A percentile compares a stretch with the other conserved stretches of the same genome.
Evolutionary conservation across 257 asterid genomes (phyloP).

Genomic region (Solanum medicagineum): DNA sequence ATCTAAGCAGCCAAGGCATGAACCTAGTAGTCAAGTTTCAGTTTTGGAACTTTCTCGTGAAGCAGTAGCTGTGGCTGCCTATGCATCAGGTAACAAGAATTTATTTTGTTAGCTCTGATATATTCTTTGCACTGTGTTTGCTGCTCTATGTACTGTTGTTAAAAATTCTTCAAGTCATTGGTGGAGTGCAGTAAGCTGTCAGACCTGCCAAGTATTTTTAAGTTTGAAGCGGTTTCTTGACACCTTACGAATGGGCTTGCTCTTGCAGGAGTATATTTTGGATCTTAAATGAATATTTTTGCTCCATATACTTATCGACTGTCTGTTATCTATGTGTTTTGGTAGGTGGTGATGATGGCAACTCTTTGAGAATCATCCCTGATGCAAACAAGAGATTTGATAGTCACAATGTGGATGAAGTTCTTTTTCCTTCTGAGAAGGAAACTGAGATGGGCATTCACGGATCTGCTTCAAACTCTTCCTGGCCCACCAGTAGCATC

Average conservation of each 20-base stretch:
- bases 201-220: neutral
- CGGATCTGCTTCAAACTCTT: constrained; percentile 22
- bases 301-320: neutral
- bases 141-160: neutral
- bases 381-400: neutral
- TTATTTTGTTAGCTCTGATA: neutral
- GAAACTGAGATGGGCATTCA: neutral
- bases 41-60: constrained; percentile 15
- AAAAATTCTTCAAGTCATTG: neutral
- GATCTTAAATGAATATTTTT: neutral
- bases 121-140: neutral
- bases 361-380: neutral
- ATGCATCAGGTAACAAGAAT: constrained; percentile 22
- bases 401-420: neutral
- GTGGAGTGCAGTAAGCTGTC: neutral
- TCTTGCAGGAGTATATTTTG: neutral
- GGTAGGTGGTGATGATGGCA: neutral
- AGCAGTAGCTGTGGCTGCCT: constrained; percentile 2
- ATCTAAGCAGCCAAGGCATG: constrained; percentile 47
- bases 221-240: neutral
- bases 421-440: neutral
- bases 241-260: neutral
- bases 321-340: neutral
- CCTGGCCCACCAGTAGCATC: constrained; percentile 47
- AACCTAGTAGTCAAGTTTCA: constrained; percentile 5